Base-by-base conservation (phyloP, 2,329 filamentous ascomycete genomes). In the Pyrenochaeta sp. region DNA sequence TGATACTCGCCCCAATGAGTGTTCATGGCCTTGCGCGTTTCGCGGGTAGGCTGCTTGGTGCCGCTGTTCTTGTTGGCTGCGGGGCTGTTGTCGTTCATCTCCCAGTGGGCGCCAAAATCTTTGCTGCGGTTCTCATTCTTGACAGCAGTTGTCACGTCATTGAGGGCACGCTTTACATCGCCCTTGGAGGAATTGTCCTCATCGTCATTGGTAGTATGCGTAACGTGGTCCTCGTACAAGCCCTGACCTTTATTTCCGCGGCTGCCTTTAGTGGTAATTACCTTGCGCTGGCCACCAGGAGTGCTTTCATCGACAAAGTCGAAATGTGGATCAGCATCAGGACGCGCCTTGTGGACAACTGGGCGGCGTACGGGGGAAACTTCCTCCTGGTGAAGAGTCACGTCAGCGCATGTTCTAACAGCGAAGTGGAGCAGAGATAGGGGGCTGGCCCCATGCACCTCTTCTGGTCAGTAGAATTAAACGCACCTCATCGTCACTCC, bases 281-380 rank as follows among this genome's bases (percentile, higher is more conserved):
- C 67, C 46, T 67, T 66, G 37, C 79, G 77, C 49, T 83, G 80
- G 7, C 79, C 82, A 14, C 81, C 78, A 44, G 85, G 84, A 30
- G 84, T 84, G 43, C 85, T 87, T 50, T 93, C 88, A 71, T 98
- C 93, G 48, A 85, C 81, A 67, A 97, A 85, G 56, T 95, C 87
- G 70, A 97, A 97, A 75, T 98, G 92, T 1, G 87, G 79, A 70
- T 93, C 87, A 15, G 90, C 88, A 66, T 96, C 91, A 36, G 87
- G 90, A 54, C 94, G 90, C 32, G 90, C 83, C 72, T 90, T 90
- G 66, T 83, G 79, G 32, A 85, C 81, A 30, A 84, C 81, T 12
- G 85, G 82, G 49, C 83, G 80, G 60, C 84, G 84, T 37, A 81
- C 81, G 7, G 87, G 85, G 7, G 85, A 87, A 32, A 85, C 75